phyloP scores from a whole-genome alignment of 257 asterid genomes.

The Capsicum baccatum region DNA sequence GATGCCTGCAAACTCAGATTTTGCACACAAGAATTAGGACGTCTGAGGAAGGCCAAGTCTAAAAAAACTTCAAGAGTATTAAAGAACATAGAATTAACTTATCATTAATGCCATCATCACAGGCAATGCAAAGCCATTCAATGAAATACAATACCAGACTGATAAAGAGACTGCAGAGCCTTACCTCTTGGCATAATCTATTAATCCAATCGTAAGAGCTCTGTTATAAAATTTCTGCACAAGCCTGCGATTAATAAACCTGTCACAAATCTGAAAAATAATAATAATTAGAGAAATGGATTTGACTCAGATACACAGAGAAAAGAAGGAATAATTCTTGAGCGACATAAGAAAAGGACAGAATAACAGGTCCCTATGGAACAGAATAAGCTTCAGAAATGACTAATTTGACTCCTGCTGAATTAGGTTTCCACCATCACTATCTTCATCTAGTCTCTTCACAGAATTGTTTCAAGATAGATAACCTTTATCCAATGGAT shows the following conservation, averaged over 20 bases:
- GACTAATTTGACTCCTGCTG: constrained; percentile 15
- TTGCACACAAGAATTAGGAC: constrained; percentile 19
- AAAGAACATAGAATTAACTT: background rate
- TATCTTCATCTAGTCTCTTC: background rate
- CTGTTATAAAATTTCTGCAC: constrained; percentile 72
- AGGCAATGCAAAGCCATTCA: constrained; percentile 1
- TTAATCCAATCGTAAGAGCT: constrained; percentile 78
- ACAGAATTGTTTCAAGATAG: background rate
- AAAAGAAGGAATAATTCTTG: background rate
- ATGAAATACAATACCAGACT: constrained; percentile 25
- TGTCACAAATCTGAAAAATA: constrained; percentile 75
- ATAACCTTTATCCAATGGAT: constrained; percentile 15
- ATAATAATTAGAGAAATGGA: background rate
- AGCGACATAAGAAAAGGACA: background rate
- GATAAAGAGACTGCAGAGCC: constrained; percentile 32
- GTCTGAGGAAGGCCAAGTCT: background rate
- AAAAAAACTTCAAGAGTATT: background rate
- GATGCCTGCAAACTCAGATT: constrained; percentile 62
- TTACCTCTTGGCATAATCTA: constrained; percentile 73
- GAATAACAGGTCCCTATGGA: constrained; percentile 16
- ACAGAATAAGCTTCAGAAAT: constrained; percentile 15
- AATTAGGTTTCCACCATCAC: constrained; percentile 11
- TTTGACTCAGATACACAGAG: background rate
- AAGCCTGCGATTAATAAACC: constrained; percentile 77
- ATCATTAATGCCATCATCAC: background rate